These are phyloP conservation scores for Rhodotorula kratochvilovae DNA, from an alignment of 768 basidiomycete species.

Conservation along the genomic window DNA sequence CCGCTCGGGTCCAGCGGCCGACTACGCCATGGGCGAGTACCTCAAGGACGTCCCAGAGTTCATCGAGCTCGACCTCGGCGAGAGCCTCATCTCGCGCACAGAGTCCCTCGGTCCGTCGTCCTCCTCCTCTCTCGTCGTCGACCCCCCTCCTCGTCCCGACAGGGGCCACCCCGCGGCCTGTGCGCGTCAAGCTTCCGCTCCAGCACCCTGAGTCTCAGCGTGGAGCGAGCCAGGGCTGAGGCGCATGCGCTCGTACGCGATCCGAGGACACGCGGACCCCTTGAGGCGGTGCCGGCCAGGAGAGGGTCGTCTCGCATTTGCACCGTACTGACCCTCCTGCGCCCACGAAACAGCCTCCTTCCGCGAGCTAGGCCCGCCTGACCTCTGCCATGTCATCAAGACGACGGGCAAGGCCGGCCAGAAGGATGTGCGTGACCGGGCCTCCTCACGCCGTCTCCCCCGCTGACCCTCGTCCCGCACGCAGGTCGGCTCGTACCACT, in stretches of 20 bases:
- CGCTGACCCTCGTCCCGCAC: neutral
- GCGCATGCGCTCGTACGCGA: too few species aligned
- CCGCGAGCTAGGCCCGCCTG: slow-evolving; percentile 93
- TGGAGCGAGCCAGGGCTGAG: too few species aligned
- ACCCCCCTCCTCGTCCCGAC: neutral
- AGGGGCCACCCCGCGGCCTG: too few species aligned
- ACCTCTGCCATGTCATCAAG: slow-evolving; percentile 92
- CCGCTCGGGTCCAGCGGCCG: too few species aligned
- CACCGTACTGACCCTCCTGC: slow-evolving; percentile 29
- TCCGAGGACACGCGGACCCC: too few species aligned
- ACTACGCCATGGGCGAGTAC: slow-evolving; percentile 48
- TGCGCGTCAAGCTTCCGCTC: too few species aligned
- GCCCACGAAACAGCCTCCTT: slow-evolving; percentile 69
- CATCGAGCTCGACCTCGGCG: slow-evolving; percentile 90
- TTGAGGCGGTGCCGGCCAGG: neutral
- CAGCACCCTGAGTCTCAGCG: too few species aligned
- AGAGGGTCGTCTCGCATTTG: too few species aligned
- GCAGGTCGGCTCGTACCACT: slow-evolving; percentile 93
- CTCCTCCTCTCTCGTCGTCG: slow-evolving; percentile 34
- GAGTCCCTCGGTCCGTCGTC: slow-evolving; percentile 73
- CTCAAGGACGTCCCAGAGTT: slow-evolving; percentile 85
- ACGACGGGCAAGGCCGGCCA: slow-evolving; percentile 74
- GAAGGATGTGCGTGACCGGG: slow-evolving; percentile 62
- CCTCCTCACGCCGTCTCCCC: neutral
- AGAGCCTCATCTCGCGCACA: slow-evolving; percentile 80